A percentile compares a stretch with the other conserved stretches of the same genome.
Conservation (phyloP, 345 rosid genomes). For the Punica granatum region DNA sequence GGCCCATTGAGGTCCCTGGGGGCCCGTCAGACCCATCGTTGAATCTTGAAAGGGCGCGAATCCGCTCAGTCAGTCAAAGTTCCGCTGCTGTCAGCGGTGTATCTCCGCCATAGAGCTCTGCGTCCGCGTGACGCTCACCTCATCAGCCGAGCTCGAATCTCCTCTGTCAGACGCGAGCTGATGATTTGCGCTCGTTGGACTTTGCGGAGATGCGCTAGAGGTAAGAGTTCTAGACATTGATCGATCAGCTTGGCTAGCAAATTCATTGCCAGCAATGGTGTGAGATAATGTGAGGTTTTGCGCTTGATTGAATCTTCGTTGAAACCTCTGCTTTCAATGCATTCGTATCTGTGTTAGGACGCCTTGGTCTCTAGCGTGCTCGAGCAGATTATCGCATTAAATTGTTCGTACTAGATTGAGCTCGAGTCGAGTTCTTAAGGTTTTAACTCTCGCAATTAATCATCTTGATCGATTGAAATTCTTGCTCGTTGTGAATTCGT, state of each 20-base stretch:
- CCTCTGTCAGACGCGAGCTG: neutral
- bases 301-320: neutral
- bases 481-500: neutral
- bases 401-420: neutral
- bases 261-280: neutral
- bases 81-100: neutral
- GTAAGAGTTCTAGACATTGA: neutral
- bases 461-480: neutral
- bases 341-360: neutral
- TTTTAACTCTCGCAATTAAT: neutral
- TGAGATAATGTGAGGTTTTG: neutral
- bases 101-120: neutral
- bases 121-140: neutral
- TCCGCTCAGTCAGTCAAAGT: neutral
- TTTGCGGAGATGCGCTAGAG: neutral
- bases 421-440: neutral
- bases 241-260: neutral
- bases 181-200: neutral
- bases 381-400: too few species aligned
- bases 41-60: constrained; percentile 1
- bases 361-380: too few species aligned
- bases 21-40: too few species aligned
- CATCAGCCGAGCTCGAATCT: neutral
- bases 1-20: too few species aligned
- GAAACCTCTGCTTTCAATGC: neutral